Base-by-base conservation (phyloP, 2,329 filamentous ascomycete genomes). In the Fulvia fulva region DNA sequence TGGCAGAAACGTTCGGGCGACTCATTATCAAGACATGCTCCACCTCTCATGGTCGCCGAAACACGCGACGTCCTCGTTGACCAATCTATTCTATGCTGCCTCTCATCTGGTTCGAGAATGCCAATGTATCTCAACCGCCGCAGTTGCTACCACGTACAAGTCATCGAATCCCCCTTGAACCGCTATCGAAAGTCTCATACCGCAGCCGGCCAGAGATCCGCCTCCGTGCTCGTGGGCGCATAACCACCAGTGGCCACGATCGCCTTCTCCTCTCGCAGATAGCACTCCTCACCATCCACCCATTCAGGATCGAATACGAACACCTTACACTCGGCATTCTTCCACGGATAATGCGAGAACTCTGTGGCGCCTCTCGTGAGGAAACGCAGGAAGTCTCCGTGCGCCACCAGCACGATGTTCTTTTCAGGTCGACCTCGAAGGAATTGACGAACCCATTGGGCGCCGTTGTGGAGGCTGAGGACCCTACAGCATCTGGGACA, bases 191-290 rank as follows among this genome's bases (percentile, higher is more conserved):
- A 30, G 6, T 30, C 28, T 30, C 11, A 30, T 6, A 6, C 28
- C 11, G 11, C 28, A 5, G 11, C 28, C 28, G 28, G 28, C 28
- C 28, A 30, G 5, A 47, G 6, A 47, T 71, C 68, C 51, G 63
- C 64, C 60, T 71, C 68, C 14, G 67, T 67, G 9, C 57, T 63
- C 9, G 66, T 71, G 6, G 64, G 63, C 25, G 55, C 65, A 59
- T 70, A 72, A 1, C 70, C 70, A 16, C 70, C 70, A 19, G 70
- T 67, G 7, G 63, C 68, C 54, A 66, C 69, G 8, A 69, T 65
- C n/a, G 65, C 62, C 45, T 65, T 60, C 55, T 66, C 60, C 56
- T 65, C 57, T 46, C 62, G 56, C 43, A 72, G 50, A 26, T 64
- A 70, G 50, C 67, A 70, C 14, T 70, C 67, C 8, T 68, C 68